Evolutionary conservation across 768 basidiomycete genomes (phyloP).

Genomic region (Amanita thiersii): DNA sequence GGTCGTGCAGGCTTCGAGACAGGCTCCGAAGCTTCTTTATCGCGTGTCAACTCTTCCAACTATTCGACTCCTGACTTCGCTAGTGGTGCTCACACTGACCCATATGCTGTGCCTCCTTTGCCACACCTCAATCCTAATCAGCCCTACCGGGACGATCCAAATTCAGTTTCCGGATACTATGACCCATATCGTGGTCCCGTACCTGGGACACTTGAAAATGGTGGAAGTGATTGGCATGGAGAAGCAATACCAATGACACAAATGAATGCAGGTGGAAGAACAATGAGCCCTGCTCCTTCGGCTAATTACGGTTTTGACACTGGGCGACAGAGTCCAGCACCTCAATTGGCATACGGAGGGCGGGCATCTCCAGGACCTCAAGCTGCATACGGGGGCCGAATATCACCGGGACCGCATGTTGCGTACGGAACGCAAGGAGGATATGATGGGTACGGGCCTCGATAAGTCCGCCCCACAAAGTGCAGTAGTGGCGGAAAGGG

Average conservation of each 20-base stretch:
- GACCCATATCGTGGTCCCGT: constrained; percentile 80
- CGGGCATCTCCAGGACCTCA: constrained; percentile 34
- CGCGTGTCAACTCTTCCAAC: constrained; percentile 41
- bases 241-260: constrained; percentile 77
- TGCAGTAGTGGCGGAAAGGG: no score
- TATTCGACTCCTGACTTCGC: constrained; percentile 44
- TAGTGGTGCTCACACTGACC: constrained; percentile 39
- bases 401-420: constrained; percentile 38
- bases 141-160: constrained; percentile 71
- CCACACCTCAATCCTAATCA: constrained; percentile 74
- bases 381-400: constrained; percentile 29
- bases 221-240: constrained; percentile 29
- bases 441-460: constrained; percentile 11
- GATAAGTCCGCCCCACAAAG: no score
- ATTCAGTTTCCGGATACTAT: constrained; percentile 42
- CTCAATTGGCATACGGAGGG: constrained; percentile 24
- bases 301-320: constrained; percentile 29
- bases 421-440: constrained; percentile 22
- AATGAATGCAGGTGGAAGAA: constrained; percentile 25
- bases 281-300: constrained; percentile 37
- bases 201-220: constrained; percentile 53
- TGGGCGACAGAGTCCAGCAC: constrained; percentile 23
- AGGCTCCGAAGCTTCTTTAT: constrained; percentile 47
- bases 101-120: constrained; percentile 77
- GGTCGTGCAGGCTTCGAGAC: constrained; percentile 72